Conservation (phyloP, 345 rosid genomes). For the Combretum micranthum region DNA sequence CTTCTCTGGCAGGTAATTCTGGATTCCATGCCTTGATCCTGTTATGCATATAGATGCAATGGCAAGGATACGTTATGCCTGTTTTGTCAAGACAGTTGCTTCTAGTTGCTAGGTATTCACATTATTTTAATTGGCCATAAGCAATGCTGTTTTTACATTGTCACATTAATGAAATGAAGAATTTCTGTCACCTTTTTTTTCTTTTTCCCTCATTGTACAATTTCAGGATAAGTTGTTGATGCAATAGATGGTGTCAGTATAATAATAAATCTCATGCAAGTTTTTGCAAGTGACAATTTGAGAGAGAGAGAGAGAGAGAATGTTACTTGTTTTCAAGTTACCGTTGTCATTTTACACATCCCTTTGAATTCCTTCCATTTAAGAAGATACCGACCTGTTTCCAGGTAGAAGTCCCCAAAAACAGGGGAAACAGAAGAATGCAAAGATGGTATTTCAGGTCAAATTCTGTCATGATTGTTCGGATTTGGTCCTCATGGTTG, state of each 20-base stretch:
- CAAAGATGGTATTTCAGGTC: conserved; percentile 75
- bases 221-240: no score
- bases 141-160: no score
- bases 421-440: conserved; percentile 83
- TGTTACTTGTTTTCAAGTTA: no score
- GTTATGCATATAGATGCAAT: not conserved
- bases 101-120: not conserved
- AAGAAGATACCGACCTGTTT: conserved; percentile 2
- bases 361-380: not conserved
- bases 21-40: not conserved
- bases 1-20: conserved; percentile 96
- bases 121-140: not conserved
- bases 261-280: no score
- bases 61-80: no score
- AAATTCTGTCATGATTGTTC: conserved; percentile 60
- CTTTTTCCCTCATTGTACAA: no score
- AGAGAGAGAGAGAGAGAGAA: no score
- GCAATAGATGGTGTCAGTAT: no score
- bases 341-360: not conserved
- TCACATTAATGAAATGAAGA: no score
- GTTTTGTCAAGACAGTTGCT: not conserved
- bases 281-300: no score
- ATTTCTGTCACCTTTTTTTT: no score
- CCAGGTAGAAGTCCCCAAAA: conserved; percentile 89
- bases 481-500: conserved; percentile 99